Evolutionary conservation across 2,329 filamentous ascomycete genomes (phyloP).

Genomic region (Cryphonectria naterciae): DNA sequence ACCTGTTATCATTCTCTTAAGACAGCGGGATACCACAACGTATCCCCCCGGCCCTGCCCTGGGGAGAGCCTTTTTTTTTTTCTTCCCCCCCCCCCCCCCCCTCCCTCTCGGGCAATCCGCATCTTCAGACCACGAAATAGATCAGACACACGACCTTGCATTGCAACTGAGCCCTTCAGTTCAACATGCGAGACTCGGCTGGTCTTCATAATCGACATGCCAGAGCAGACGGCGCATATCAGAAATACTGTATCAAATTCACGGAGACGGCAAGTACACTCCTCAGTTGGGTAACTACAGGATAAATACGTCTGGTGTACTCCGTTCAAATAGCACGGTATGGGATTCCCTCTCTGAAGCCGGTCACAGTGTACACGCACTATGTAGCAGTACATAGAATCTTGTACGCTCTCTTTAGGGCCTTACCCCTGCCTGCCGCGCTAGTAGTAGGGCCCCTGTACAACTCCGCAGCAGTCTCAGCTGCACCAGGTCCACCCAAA

Average conservation of each 20-base stretch:
- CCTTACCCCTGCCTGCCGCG: background rate
- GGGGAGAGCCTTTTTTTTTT: background rate
- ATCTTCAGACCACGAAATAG: background rate
- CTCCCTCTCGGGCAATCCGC: background rate
- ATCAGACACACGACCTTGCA: background rate
- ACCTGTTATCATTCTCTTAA: too few relatives aligned
- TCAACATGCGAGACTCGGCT: background rate
- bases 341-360: background rate
- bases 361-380: background rate
- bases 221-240: background rate
- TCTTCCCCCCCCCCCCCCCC: too few relatives aligned
- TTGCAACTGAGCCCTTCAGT: background rate
- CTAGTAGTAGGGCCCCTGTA: background rate
- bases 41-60: too few relatives aligned
- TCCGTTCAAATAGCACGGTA: background rate
- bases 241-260: background rate
- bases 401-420: background rate
- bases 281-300: background rate
- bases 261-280: too few relatives aligned
- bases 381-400: background rate
- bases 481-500: background rate
- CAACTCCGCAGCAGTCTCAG: background rate
- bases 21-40: too few relatives aligned
- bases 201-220: background rate
- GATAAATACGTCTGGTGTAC: background rate